These are phyloP conservation scores for Scutellaria baicalensis DNA, from an alignment of 257 asterid genomes.

Conservation along the genomic window DNA sequence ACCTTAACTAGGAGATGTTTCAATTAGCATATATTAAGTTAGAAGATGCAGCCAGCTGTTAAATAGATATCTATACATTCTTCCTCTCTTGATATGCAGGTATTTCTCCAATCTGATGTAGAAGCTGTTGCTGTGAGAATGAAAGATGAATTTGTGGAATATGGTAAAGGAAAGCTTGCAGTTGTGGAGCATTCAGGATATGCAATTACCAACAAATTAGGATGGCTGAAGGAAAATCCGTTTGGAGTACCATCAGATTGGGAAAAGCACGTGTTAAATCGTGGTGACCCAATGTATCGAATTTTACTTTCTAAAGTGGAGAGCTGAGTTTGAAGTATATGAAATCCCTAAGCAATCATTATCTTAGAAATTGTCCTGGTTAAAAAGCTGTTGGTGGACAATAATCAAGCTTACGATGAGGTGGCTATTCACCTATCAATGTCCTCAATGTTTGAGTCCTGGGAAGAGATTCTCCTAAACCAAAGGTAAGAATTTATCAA, in stretches of 20 bases:
- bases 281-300: slow-evolving; percentile 83
- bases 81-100: slow-evolving; percentile 34
- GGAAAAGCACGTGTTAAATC: slow-evolving; percentile 77
- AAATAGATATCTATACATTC: background rate
- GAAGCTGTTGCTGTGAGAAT: slow-evolving; percentile 69
- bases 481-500: background rate
- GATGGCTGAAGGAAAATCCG: slow-evolving; percentile 74
- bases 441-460: background rate
- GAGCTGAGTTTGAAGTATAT: slow-evolving; percentile 15
- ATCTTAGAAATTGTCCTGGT: background rate
- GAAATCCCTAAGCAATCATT: background rate
- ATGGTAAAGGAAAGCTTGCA: slow-evolving; percentile 59
- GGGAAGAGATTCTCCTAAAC: background rate
- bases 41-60: background rate
- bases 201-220: slow-evolving; percentile 4
- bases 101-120: slow-evolving; percentile 87
- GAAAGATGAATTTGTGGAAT: slow-evolving; percentile 56
- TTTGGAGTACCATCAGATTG: slow-evolving; percentile 84
- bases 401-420: background rate
- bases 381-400: background rate
- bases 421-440: slow-evolving; percentile 11
- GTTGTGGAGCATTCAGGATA: slow-evolving; percentile 22
- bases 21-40: background rate
- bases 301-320: slow-evolving; percentile 46
- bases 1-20: background rate